phyloP scores from a whole-genome alignment of 495 filamentous ascomycete species.

The Physcia stellaris region DNA sequence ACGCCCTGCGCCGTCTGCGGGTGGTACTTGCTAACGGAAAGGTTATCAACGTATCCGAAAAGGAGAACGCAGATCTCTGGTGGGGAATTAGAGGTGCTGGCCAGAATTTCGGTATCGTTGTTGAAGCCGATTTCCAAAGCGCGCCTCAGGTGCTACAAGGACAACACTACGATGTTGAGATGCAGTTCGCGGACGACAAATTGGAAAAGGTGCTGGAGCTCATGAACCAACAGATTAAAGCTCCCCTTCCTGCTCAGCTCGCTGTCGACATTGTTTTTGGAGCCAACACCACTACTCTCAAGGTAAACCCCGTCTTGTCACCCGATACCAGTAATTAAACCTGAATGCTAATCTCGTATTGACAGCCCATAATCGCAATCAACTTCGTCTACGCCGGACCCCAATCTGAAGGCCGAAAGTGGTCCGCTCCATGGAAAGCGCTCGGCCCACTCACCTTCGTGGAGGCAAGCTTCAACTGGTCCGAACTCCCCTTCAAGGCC shows the following conservation, averaged over 20 bases:
- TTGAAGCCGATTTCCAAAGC: constrained; percentile 22
- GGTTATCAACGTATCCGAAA: constrained; percentile 20
- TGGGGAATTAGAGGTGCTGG: constrained; percentile 41
- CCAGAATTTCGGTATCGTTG: constrained; percentile 36
- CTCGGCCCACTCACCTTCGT: not conserved
- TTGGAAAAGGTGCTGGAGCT: not conserved
- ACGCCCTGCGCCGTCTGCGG: constrained; percentile 20
- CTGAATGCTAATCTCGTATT: not conserved
- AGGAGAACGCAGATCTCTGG: constrained; percentile 31
- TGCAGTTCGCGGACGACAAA: constrained; percentile 2
- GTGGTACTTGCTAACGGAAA: constrained; percentile 22
- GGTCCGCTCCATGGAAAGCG: not conserved
- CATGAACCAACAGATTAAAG: not conserved
- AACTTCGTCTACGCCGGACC: constrained; percentile 3
- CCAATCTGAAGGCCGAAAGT: not conserved
- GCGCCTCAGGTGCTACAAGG: constrained; percentile 17
- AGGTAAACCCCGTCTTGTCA: not conserved
- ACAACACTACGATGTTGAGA: constrained; percentile 16
- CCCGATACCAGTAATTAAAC: not conserved
- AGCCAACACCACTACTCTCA: constrained; percentile 1
- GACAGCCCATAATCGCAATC: not conserved
- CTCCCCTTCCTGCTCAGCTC: not conserved
- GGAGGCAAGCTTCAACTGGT: not conserved
- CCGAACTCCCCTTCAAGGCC: not conserved
- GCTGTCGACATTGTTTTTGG: not conserved